phyloP scores from a whole-genome alignment of 345 rosid species.

The Hypericum androsaemum region DNA sequence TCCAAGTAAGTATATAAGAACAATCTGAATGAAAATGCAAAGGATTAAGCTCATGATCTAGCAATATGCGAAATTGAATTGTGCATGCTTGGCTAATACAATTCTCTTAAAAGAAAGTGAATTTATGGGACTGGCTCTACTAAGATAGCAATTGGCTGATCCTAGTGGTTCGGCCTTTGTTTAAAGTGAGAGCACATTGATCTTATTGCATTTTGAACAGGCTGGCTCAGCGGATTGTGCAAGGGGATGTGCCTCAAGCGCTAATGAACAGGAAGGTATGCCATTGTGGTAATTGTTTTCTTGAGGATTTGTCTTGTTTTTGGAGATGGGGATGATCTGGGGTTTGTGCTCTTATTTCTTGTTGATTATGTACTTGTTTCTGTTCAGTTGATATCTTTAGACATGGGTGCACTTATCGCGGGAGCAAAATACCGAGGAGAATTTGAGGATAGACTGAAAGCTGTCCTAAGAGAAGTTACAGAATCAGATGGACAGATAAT shows the following conservation, averaged over 20 bases:
- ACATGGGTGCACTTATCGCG: conserved; percentile 97
- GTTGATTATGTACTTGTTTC: neutral
- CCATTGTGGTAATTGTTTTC: conserved; percentile 8
- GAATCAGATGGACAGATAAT: conserved; percentile 90
- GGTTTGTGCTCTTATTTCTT: neutral
- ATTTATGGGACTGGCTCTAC: no score
- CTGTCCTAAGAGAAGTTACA: conserved; percentile 91
- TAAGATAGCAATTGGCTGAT: no score
- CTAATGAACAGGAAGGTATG: conserved; percentile 88
- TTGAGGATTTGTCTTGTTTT: neutral
- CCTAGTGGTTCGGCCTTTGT: no score
- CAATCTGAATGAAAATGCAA: no score
- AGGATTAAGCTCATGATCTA: no score
- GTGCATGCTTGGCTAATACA: no score
- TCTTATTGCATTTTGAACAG: conserved; percentile 28
- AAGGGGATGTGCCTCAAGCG: conserved; percentile 99
- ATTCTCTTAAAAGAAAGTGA: no score
- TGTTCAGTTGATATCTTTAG: conserved; percentile 84
- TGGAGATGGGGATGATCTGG: no score
- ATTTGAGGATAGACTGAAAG: conserved; percentile 96
- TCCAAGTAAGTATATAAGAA: no score
- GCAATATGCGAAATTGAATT: no score
- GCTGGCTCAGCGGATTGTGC: conserved; percentile 98
- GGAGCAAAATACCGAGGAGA: conserved; percentile 99
- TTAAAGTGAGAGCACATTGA: neutral